Percentiles rank a stretch among this genome's conserved stretches.
Conservation (phyloP, 2,329 filamentous ascomycete genomes). For the Alternaria tenuissima region DNA sequence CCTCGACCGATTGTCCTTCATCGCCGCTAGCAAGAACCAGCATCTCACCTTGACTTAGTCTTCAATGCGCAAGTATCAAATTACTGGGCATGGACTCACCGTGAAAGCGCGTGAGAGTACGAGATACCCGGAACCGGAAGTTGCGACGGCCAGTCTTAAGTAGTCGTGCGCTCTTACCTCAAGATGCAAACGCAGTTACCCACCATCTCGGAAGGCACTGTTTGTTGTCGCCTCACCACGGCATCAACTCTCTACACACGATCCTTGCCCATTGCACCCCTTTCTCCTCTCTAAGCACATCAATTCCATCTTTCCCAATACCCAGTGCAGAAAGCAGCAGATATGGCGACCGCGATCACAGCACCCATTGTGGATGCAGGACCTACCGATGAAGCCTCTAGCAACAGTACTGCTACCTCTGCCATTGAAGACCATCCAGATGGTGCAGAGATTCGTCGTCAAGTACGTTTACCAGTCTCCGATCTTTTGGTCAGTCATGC, state of each 20-base stretch:
- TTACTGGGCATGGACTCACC: not conserved
- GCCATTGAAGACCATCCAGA: slow-evolving; percentile 34
- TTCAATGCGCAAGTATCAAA: not conserved
- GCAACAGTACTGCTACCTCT: not conserved
- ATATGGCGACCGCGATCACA: slow-evolving; percentile 8
- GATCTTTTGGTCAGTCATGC: not conserved
- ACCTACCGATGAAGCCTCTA: not conserved
- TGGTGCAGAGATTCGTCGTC: slow-evolving; percentile 38
- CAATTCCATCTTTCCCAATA: not conserved
- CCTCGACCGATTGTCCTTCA: not conserved
- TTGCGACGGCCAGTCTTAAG: not conserved
- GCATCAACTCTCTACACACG: not conserved
- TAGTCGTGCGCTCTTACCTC: slow-evolving; percentile 13
- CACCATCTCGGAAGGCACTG: not conserved
- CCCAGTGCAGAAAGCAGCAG: not conserved
- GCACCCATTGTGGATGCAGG: not conserved
- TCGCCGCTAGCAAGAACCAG: not conserved
- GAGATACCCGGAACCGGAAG: not conserved
- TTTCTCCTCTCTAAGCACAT: not conserved
- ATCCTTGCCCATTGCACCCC: not conserved
- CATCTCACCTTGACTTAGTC: not conserved
- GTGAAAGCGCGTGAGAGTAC: not conserved
- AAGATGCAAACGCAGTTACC: not conserved
- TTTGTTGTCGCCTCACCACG: not conserved
- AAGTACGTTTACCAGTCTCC: slow-evolving; percentile 25